Evolutionary conservation across 192 early-diverging fungal species (phyloP).

Genomic region (Backusella sp.): DNA sequence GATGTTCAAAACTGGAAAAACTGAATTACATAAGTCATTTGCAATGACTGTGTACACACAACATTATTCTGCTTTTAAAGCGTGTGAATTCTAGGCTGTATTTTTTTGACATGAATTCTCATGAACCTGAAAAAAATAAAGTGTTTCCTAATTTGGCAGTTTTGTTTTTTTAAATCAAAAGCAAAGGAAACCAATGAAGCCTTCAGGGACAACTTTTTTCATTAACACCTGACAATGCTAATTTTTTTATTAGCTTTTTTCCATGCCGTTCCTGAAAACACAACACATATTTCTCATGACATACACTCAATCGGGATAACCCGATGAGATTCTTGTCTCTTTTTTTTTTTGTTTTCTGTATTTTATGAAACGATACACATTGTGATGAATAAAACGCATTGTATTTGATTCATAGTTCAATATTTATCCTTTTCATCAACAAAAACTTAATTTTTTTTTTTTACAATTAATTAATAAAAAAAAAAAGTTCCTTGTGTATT

Average conservation of each 20-base stretch:
- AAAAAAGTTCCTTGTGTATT: neutral
- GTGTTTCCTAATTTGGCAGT: neutral
- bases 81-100: neutral
- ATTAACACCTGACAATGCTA: neutral
- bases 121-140: neutral
- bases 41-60: neutral
- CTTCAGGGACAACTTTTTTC: neutral
- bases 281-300: neutral
- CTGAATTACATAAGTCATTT: neutral
- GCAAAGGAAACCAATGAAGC: neutral
- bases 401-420: neutral
- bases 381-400: neutral
- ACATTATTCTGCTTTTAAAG: neutral
- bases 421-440: neutral
- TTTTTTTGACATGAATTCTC: conserved; percentile 2
- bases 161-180: conserved; percentile 5
- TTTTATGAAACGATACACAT: conserved; percentile 7
- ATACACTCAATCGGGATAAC: neutral
- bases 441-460: neutral
- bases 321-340: neutral
- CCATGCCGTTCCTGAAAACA: neutral
- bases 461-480: neutral
- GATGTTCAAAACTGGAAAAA: neutral
- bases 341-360: neutral
- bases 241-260: neutral